Evolutionary conservation across 768 basidiomycete genomes (phyloP), one percentile per base, ranked within the genome.

Genomic region (Kwoniella bestiolae): DNA sequence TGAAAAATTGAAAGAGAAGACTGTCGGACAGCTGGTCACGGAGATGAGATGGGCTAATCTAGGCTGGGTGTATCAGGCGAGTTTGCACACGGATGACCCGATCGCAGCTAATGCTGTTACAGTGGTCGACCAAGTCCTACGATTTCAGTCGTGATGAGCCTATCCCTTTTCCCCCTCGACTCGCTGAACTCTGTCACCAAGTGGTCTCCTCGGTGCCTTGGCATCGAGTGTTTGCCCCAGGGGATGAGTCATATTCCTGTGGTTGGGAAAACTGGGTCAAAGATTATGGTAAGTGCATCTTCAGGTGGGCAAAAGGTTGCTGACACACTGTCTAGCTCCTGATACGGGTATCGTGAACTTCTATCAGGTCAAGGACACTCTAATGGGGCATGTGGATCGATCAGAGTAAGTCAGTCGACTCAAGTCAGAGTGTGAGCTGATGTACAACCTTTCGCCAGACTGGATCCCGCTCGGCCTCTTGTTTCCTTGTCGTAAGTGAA

Each of bases 271-370:
- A 82, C 2, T 97, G 94, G 94, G 78, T 81, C 25, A 83, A 89
- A 26, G 88, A 87, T 2, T 98, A 97, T 75, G 89, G 93, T 93
- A 68, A 56, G 80, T 68, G 5, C n/a, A 32, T 16, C 41, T 45
- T 34, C 53, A 35, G 57, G 61, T 44, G 49, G 34, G 4, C 25
- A 9, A 44, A 7, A 44, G 25, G 18, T 28, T 14, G 52, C 62
- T 64, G 8, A 64, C 29, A 11, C 55, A 23, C 29, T 21, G 12
- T 29, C 8, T 69, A 94, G 93, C 91, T 77, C 92, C 94, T 3
- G 95, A 99, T 75, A 94, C 94, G 11, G 95, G 94, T 7, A 96
- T 98, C 56, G 90, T 96, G 59, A 98, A 98, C 77, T 96, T 94
- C 76, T 97, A 96, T 77, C 91, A 94, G 79, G 85, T 85, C 49